Base-by-base conservation (phyloP, 345 rosid species). In the Citrus inodora region DNA sequence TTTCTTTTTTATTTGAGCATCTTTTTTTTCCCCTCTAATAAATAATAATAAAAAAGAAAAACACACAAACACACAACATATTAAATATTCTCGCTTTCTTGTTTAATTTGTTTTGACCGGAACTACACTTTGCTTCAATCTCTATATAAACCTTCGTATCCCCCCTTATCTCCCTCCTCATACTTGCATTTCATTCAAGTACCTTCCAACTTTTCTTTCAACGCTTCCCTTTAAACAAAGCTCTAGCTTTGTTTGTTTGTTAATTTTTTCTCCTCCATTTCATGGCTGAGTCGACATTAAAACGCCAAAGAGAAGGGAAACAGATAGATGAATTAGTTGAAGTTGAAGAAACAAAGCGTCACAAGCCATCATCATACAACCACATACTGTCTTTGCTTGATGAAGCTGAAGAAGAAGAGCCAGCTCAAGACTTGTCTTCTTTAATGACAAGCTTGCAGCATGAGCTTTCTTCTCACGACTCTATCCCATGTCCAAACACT, bases 301-400 rank as follows among this genome's bases (percentile, higher is more conserved):
- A 93, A 69, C 93, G 98, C 71, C 91, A 72, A 48, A 84, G 91
- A 70, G 93, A 88, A 64, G 94, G 88, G n/a, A 59, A 86, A 75
- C 86, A 82, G 35, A 38, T 56, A 1, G 86, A 78, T 21, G 85
- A 82, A 13, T 13, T 46, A 53, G 58, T 53, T 17, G 58, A 53
- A 38, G 77, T 64, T 25, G 76, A 79, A 32, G 89, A 86, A 77
- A 51, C 71, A 7, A 93, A 92, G 78, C 83, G 88, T 51, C 90
- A 79, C 30, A 93, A 92, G 72, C 13, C 62, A 59, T 59, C 62
- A 0, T 82, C 89, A 2, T 83, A 83, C 70, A 80, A 75, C 32
- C 85, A 86, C 65, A 77, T 84, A 22, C 87, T 81, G 30, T 84
- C 87, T 70, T 77, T 87, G 74, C 86, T 89, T 53, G 58, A 53